A percentile compares a stretch with the other conserved stretches of the same genome.
Evolutionary conservation across 352 stramenopile species (phyloP).

Genomic region (Phytophthora tubulina): DNA sequence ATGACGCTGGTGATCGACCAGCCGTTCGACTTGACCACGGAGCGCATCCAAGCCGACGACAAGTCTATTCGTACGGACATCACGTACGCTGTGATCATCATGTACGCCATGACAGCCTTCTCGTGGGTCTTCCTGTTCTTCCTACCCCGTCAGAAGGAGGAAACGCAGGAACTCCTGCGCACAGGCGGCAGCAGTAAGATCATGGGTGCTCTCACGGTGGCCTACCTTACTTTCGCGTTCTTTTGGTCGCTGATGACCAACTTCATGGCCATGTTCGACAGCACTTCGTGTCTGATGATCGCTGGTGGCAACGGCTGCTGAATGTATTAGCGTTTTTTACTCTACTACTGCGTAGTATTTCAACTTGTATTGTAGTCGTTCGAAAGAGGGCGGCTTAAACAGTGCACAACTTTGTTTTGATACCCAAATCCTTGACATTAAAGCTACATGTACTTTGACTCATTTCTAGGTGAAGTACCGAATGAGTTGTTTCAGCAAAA

Average conservation of each 20-base stretch:
- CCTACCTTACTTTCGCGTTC: conserved; percentile 39
- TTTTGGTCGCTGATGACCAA: conserved; percentile 51
- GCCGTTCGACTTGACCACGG: conserved; percentile 46
- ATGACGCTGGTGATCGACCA: conserved; percentile 48
- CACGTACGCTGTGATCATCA: conserved; percentile 48
- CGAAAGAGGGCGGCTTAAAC: conserved; percentile 8
- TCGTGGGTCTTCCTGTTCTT: conserved; percentile 47
- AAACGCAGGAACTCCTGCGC: conserved; percentile 39
- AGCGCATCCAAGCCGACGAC: conserved; percentile 46
- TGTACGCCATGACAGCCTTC: conserved; percentile 44
- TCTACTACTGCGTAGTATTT: background rate
- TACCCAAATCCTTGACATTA: background rate
- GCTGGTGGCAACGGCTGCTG: conserved; percentile 47
- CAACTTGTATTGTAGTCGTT: conserved; percentile 1
- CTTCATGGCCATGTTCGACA: conserved; percentile 49
- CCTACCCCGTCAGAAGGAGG: conserved; percentile 46
- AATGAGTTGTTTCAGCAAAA: too few relatives aligned
- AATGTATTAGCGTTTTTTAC: conserved; percentile 3
- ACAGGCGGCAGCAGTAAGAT: conserved; percentile 45
- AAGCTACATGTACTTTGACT: background rate
- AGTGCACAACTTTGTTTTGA: conserved; percentile 8
- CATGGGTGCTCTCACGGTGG: conserved; percentile 37
- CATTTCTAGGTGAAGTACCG: too few relatives aligned
- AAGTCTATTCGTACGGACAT: conserved; percentile 43
- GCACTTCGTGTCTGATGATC: conserved; percentile 51